Evolutionary conservation across 2,329 filamentous ascomycete species (phyloP), one percentile per base, ranked within the genome.

Genomic region (Cladosporium sp.): DNA sequence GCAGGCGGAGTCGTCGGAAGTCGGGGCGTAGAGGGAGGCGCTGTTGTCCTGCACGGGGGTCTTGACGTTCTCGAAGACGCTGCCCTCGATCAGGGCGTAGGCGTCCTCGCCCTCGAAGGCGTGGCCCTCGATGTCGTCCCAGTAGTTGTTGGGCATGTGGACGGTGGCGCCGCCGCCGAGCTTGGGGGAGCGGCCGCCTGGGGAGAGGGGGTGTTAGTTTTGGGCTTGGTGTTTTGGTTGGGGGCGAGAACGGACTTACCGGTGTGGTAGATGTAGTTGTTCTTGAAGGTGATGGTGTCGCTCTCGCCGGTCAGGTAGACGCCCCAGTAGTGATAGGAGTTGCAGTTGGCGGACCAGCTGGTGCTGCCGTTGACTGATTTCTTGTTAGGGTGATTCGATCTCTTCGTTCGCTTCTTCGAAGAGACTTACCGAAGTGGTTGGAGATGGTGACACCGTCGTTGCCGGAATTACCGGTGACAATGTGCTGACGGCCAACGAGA

Each of bases 171-270:
- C 77, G 15, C 70, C 72, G 48, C 66, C 68, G n/a, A 82, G 69
- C 62, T 79, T 72, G 69, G 73, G 82, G 73, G 78, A 81, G 73
- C 83, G 83, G 75, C 82, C 83, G 62, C 80, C 77, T 36, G 76
- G 76, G 66, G 83, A n/a, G n/a, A n/a, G n/a, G 80, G 47, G 83
- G 68, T 39, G 80, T 73, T 50, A 79, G n/a, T n/a, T n/a, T n/a
- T n/a, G n/a, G n/a, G 79, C 63, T 77, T 77, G 15, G 70, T 72
- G 50, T 66, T 69, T 18, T 83, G 70, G 70, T 83, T 82, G 58
- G 80, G 80, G 12, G 70, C 69, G 47, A 80, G 78, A 50, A 80
- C 80, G 11, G 72, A 75, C 29, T 30, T 32, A 32, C 36, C 18
- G 47, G 75, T 76, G 66, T 80, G 72, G 73, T 82, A 77, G 61